A percentile compares a stretch with the other conserved stretches of the same genome.
phyloP scores from a whole-genome alignment of 148 eudicot genomes.

The Drosera capensis region DNA sequence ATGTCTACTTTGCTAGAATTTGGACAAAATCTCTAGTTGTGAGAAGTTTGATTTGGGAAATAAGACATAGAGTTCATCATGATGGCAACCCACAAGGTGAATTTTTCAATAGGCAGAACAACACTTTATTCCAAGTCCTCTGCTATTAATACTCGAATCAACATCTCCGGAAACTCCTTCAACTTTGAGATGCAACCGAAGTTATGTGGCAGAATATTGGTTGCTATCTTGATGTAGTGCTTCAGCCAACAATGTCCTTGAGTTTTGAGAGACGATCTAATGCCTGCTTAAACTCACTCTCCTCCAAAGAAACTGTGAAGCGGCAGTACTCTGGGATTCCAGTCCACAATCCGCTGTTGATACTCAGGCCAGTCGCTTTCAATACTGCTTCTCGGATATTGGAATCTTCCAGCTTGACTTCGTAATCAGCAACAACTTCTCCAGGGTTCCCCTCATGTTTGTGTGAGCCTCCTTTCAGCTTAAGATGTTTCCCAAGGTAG shows the following conservation, averaged over 20 bases:
- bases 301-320: constrained; percentile 73
- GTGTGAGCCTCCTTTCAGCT: constrained; percentile 12
- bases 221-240: too few species aligned
- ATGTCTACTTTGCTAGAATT: too few species aligned
- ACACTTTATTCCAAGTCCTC: too few species aligned
- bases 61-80: too few species aligned
- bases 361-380: constrained; percentile 59
- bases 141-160: too few species aligned
- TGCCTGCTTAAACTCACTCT: constrained; percentile 57
- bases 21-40: too few species aligned
- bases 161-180: too few species aligned
- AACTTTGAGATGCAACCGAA: too few species aligned
- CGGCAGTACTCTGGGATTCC: constrained; percentile 87
- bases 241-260: constrained; percentile 19
- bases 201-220: too few species aligned
- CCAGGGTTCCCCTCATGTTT: background rate
- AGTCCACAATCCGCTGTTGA: constrained; percentile 77
- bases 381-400: constrained; percentile 67
- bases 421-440: constrained; percentile 15
- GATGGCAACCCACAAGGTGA: too few species aligned
- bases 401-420: constrained; percentile 44
- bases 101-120: too few species aligned
- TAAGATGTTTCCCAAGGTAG: constrained; percentile 47
- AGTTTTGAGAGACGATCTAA: constrained; percentile 50
- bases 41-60: too few species aligned